Conservation (phyloP, 2,329 filamentous ascomycete species). For the Chaetomiaceae sp. region DNA sequence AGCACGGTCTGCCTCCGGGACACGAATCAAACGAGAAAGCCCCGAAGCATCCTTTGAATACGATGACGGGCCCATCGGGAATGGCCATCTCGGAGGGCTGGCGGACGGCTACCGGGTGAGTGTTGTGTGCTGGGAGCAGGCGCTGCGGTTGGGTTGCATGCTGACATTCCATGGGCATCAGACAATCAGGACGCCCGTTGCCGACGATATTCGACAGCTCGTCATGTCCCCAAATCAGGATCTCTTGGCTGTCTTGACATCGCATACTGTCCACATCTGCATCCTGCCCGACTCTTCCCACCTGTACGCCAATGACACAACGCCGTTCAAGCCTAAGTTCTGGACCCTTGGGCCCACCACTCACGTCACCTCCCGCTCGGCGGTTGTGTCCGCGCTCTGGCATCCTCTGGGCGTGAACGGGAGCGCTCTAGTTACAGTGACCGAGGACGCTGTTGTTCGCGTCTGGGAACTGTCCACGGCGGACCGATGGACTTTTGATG, state of each 20-base stretch:
- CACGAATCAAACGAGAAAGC: constrained; percentile 45
- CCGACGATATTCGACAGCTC: constrained; percentile 78
- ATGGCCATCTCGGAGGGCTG: constrained; percentile 18
- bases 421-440: constrained; percentile 79
- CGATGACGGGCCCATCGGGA: constrained; percentile 20
- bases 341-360: constrained; percentile 90
- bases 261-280: constrained; percentile 81
- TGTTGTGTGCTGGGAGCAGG: constrained; percentile 4
- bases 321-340: constrained; percentile 71
- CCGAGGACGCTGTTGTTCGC: constrained; percentile 78
- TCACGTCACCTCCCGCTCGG: constrained; percentile 79
- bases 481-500: constrained; percentile 81
- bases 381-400: constrained; percentile 79
- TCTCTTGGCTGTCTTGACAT: constrained; percentile 78
- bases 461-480: constrained; percentile 84
- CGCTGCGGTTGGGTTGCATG: background rate
- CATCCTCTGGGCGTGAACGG: constrained; percentile 83
- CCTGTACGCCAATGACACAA: constrained; percentile 61
- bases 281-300: constrained; percentile 76
- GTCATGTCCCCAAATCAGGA: constrained; percentile 75
- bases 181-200: constrained; percentile 71
- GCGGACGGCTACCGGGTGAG: constrained; percentile 44
- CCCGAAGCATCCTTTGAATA: constrained; percentile 34
- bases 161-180: constrained; percentile 29
- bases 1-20: constrained; percentile 23